Base-by-base conservation (phyloP, 2,329 filamentous ascomycete genomes). In the Xylaria sp. region DNA sequence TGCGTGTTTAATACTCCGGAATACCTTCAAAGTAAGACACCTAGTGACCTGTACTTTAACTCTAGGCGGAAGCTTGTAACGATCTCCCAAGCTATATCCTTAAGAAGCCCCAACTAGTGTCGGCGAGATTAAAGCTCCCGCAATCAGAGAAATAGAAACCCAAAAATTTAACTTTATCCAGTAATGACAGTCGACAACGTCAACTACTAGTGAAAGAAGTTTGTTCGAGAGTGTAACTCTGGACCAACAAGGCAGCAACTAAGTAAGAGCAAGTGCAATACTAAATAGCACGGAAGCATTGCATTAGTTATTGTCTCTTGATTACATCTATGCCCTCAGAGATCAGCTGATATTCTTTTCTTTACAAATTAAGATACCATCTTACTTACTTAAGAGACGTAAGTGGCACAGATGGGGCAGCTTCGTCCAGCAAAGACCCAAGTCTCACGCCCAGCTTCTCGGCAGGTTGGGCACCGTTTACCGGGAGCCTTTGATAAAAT, bases 321-420 rank as follows among this genome's bases (percentile, higher is more conserved):
- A 5, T 12, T 18, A 18, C n/a, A 29, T 23, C 16, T 48, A 16
- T 63, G n/a, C 18, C 9, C 10, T 37, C 18, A 4, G n/a, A 1
- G 5, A 35, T 62, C 5, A 71, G 61, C 6, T 13, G 10, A 10
- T 51, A 37, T 48, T 4, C 4, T n/a, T n/a, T n/a, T n/a, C n/a
- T n/a, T n/a, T 37, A 4, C n/a, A 10, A 21, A 32, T 4, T 48
- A 29, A 37, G 13, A 18, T 10, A 12, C 12, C 29, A 42, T 13
- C 40, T 55, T 8, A 64, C 42, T 9, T 53, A 1, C 44, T 63
- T 69, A 75, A 25, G 66, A 5, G 47, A 75, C 69, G 54, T 74
- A 75, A 47, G 73, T 75, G 25, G 71, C 72, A 55, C 74, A 75
- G 55, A 71, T 60, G n/a, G 62, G 70, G 62, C 74, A 75, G n/a